Percentiles rank a stretch among this genome's conserved stretches.
phyloP scores from a whole-genome alignment of 345 rosid species.

The Eucalyptus regnans region DNA sequence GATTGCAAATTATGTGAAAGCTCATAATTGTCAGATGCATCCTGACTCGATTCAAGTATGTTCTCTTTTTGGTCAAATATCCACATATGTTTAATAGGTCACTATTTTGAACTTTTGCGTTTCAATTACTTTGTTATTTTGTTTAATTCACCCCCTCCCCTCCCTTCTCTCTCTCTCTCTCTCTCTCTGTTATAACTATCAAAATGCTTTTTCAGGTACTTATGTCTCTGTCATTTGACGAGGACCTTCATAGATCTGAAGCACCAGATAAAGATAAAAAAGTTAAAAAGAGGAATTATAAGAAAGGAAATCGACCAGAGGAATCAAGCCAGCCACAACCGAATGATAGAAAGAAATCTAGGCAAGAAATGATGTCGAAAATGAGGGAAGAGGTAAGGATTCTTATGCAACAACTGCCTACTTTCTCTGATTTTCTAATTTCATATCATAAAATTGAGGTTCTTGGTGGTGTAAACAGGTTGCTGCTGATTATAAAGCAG shows the following conservation, averaged over 20 bases:
- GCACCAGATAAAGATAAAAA: slow-evolving; percentile 20
- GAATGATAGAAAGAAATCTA: slow-evolving; percentile 59
- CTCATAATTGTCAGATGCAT: slow-evolving; percentile 75
- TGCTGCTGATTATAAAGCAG: slow-evolving; percentile 75
- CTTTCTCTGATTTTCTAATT: neutral
- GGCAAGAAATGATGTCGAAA: slow-evolving; percentile 52
- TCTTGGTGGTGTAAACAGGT: slow-evolving; percentile 27
- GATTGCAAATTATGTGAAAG: slow-evolving; percentile 79
- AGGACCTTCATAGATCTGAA: slow-evolving; percentile 48
- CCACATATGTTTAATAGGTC: slow-evolving; percentile 26
- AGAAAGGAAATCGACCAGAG: slow-evolving; percentile 42
- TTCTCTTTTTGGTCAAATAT: neutral
- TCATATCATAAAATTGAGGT: neutral
- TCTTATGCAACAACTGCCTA: neutral
- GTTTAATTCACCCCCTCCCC: no score
- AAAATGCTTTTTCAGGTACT: slow-evolving; percentile 44
- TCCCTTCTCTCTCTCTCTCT: neutral
- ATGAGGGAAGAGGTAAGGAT: slow-evolving; percentile 64
- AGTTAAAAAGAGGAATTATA: slow-evolving; percentile 36
- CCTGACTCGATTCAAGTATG: slow-evolving; percentile 77
- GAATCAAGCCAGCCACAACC: slow-evolving; percentile 40
- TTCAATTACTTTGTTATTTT: neutral
- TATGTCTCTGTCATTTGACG: slow-evolving; percentile 76
- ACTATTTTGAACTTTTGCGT: neutral
- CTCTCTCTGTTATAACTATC: neutral